A percentile compares a stretch with the other conserved stretches of the same genome.
These are phyloP conservation scores for Aspergillus ochraceoroseus DNA, from an alignment of 2,329 filamentous ascomycete species.

Conservation along the genomic window DNA sequence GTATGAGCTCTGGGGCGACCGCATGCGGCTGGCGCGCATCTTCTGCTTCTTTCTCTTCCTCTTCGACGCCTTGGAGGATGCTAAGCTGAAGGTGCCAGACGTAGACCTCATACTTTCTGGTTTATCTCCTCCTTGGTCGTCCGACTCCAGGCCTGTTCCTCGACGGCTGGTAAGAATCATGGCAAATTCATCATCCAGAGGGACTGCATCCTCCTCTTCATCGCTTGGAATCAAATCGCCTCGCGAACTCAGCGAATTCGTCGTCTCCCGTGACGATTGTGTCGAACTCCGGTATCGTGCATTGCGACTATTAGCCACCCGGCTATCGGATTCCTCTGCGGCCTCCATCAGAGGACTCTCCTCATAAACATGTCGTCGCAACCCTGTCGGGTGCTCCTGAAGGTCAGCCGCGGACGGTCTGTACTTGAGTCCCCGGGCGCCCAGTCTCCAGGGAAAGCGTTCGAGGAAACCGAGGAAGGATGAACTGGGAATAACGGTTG, in stretches of 20 bases:
- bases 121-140: conserved; percentile 67
- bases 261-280: conserved; percentile 71
- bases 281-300: conserved; percentile 67
- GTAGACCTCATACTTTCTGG: conserved; percentile 42
- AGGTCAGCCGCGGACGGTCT: conserved; percentile 86
- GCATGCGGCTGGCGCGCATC: conserved; percentile 26
- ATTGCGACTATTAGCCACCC: conserved; percentile 16
- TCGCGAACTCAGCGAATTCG: conserved; percentile 78
- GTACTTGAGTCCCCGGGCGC: conserved; percentile 72
- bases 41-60: conserved; percentile 32
- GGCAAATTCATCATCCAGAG: conserved; percentile 86
- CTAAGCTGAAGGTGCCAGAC: conserved; percentile 47
- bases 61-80: conserved; percentile 39
- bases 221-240: conserved; percentile 90
- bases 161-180: conserved; percentile 67
- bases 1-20: conserved; percentile 24
- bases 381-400: conserved; percentile 72
- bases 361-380: conserved; percentile 49
- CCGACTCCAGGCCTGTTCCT: conserved; percentile 53
- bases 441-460: conserved; percentile 77
- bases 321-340: conserved; percentile 46
- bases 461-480: conserved; percentile 80
- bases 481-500: conserved; percentile 84
- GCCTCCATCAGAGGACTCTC: conserved; percentile 66
- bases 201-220: conserved; percentile 89